Percentiles rank a stretch among this genome's conserved stretches.
Conservation (phyloP, 345 rosid species). For the Sisymbrium altissimum region DNA sequence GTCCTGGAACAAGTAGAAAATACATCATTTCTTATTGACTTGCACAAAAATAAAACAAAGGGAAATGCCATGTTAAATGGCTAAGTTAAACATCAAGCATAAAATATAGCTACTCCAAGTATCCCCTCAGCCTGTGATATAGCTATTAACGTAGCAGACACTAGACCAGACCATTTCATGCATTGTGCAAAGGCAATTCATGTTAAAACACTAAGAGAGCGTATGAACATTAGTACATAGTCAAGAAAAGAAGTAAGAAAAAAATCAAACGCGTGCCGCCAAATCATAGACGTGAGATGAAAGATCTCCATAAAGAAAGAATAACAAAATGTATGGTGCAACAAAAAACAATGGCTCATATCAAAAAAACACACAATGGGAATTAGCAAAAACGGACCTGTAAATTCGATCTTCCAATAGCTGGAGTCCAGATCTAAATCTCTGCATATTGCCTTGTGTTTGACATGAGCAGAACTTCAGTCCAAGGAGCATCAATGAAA, state of each 20-base stretch:
- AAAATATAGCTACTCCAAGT: slow-evolving; percentile 9
- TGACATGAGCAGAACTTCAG: slow-evolving; percentile 91
- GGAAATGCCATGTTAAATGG: slow-evolving; percentile 6
- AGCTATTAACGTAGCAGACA: slow-evolving; percentile 2
- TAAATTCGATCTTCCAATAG: slow-evolving; percentile 90
- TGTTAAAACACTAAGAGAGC: slow-evolving; percentile 16
- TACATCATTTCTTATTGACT: slow-evolving; percentile 19
- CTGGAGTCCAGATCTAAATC: slow-evolving; percentile 84
- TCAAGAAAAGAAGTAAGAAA: not conserved
- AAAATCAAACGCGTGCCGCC: not conserved
- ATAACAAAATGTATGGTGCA: slow-evolving; percentile 1
- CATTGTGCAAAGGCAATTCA: slow-evolving; percentile 4
- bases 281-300: slow-evolving; percentile 16
- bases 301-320: slow-evolving; percentile 6
- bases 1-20: slow-evolving; percentile 55
- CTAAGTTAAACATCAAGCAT: not conserved
- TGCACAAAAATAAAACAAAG: not conserved
- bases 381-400: slow-evolving; percentile 47
- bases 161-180: slow-evolving; percentile 10
- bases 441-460: slow-evolving; percentile 80
- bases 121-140: slow-evolving; percentile 7
- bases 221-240: not conserved
- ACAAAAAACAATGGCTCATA: not conserved
- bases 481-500: slow-evolving; percentile 96
- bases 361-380: not conserved